These are phyloP conservation scores for Aspergillus mulundensis DNA, from an alignment of 495 filamentous ascomycete genomes.

Conservation along the genomic window DNA sequence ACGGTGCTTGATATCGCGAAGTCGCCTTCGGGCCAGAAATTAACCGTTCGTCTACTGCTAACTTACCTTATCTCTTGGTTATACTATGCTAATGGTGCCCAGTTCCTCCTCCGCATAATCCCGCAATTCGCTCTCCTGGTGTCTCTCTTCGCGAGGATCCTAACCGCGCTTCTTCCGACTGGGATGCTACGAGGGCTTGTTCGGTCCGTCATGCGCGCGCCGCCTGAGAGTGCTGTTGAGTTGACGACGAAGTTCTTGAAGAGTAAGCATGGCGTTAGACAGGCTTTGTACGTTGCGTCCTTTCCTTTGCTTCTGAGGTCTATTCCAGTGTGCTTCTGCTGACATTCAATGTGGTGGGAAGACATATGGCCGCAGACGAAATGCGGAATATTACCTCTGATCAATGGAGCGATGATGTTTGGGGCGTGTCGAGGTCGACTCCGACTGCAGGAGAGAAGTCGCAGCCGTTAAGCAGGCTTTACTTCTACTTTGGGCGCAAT, in stretches of 20 bases:
- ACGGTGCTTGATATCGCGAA: constrained; percentile 71
- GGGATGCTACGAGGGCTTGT: constrained; percentile 41
- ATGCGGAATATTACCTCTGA: constrained; percentile 72
- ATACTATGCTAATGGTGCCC: background rate
- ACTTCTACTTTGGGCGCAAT: constrained; percentile 72
- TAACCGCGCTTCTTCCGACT: constrained; percentile 41
- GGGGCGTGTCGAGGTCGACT: constrained; percentile 54
- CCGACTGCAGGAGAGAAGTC: constrained; percentile 18
- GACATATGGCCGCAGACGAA: constrained; percentile 67
- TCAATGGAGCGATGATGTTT: constrained; percentile 74
- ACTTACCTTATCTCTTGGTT: background rate
- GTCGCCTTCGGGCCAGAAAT: constrained; percentile 57
- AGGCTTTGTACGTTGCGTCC: constrained; percentile 55
- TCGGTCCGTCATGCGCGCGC: constrained; percentile 41
- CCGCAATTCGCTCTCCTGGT: constrained; percentile 53
- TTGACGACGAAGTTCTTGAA: constrained; percentile 61
- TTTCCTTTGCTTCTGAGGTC: background rate
- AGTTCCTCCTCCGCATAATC: constrained; percentile 41
- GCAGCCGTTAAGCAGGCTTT: constrained; percentile 49
- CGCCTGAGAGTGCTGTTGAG: constrained; percentile 53
- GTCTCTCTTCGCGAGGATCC: constrained; percentile 48
- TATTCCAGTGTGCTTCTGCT: background rate
- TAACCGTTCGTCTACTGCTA: constrained; percentile 34
- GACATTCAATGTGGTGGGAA: constrained; percentile 25
- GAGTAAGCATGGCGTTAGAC: constrained; percentile 60